phyloP scores from a whole-genome alignment of 2,329 filamentous ascomycete genomes.

The Neoarthrinium moseri region DNA sequence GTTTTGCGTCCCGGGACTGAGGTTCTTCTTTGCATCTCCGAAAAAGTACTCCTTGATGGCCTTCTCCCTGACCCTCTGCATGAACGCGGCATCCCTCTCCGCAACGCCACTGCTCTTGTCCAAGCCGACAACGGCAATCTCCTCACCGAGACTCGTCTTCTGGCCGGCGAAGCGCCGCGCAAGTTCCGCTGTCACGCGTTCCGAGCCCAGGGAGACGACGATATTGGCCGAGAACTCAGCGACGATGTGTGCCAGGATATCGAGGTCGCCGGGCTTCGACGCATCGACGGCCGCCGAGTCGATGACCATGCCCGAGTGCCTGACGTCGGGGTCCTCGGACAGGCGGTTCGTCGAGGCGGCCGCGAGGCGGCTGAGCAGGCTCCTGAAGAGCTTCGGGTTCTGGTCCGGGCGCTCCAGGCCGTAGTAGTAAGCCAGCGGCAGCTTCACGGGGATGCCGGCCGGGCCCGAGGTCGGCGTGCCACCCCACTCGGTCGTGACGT shows the following conservation, averaged over 20 bases:
- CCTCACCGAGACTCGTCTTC: conserved; percentile 59
- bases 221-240: conserved; percentile 67
- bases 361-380: conserved; percentile 73
- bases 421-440: conserved; percentile 88
- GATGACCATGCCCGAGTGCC: conserved; percentile 76
- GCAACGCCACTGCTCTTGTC: conserved; percentile 85
- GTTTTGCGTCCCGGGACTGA: conserved; percentile 86
- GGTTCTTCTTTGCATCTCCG: conserved; percentile 70
- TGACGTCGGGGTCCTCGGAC: conserved; percentile 70
- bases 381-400: conserved; percentile 69
- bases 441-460: conserved; percentile 82
- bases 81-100: conserved; percentile 69
- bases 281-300: conserved; percentile 75
- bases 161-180: conserved; percentile 62
- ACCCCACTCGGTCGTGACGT: conserved; percentile 80
- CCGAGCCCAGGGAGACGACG: conserved; percentile 78
- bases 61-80: conserved; percentile 71
- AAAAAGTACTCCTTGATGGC: conserved; percentile 94
- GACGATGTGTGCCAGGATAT: conserved; percentile 75
- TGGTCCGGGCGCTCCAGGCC: conserved; percentile 73
- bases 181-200: conserved; percentile 73
- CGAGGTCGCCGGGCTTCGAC: conserved; percentile 66
- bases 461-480: conserved; percentile 89
- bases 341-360: conserved; percentile 75
- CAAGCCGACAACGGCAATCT: conserved; percentile 73